Base-by-base conservation (phyloP, 2,329 filamentous ascomycete genomes). In the Aspergillus phoenicis region DNA sequence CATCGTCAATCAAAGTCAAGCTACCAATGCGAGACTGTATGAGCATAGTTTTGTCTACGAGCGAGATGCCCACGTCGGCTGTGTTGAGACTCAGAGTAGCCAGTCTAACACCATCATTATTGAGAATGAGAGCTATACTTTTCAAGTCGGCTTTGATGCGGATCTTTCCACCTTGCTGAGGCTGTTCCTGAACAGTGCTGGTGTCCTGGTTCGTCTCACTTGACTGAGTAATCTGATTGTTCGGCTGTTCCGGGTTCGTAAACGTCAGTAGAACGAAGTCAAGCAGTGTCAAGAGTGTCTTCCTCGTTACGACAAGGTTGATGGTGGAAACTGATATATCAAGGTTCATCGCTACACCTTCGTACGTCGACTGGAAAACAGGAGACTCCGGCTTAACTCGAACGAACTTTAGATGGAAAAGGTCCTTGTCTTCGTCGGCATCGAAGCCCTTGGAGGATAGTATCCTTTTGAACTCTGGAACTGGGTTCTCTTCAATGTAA, bases 231-330 rank as follows among this genome's bases (percentile, higher is more conserved):
- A 70, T 64, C 64, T 59, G 68, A 33, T 63, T 78, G 70, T 13
- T 75, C 54, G 83, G 80, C 60, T 84, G 84, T 57, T 82, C 83
- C 7, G 83, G 84, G 63, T 83, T 87, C 0, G 94, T 89, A 70
- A 99, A 99, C 0, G 95, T 99, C 43, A 93, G 84, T 17, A 99
- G 86, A 36, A 97, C 89, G 70, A 99, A 99, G 74, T 99, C 95
- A 47, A 99, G 80, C 0, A 99, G 80, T 0, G 94, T 99, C 57
- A 99, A 82, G 3, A 99, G 81, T 0, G 96, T 99, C 77, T 90
- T 94, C 66, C 96, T 85, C 0, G 96, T 99, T 8, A 99, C 93
- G 36, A 99, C 87, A 22, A 99, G 77, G 73, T 98, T 98, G 79
- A 99, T 97, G 0, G 95, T 99, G 0, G 95, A 97, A 11, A 99